Base-by-base conservation (phyloP, 2,329 filamentous ascomycete genomes). In the Ramularia endophylla region DNA sequence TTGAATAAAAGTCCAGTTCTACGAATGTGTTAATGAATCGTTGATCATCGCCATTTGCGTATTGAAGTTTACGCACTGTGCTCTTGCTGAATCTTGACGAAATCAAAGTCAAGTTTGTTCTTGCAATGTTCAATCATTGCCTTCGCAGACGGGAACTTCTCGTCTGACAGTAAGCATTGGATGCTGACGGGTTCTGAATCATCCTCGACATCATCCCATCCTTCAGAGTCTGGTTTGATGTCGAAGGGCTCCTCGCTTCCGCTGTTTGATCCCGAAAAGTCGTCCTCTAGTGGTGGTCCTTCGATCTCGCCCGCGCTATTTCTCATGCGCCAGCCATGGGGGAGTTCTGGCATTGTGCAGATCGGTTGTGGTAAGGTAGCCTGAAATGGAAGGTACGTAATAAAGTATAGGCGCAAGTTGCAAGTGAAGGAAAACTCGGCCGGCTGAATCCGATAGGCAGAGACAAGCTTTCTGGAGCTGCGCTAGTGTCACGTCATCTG, bases 1-100 rank as follows among this genome's bases (percentile, higher is more conserved):
- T 62, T n/a, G 50, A 53, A 41, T 66, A 67, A 48, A 71, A 71
- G 41, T 71, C 68, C 44, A 70, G 58, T 27, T 53, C 68, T 69
- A 19, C 27, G 35, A 8, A 28, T 12, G 20, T 12, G 11, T 25
- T 36, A 36, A 8, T 46, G 29, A 17, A 18, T 32, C 19, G 18
- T 36, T 20, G n/a, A 35, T 35, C 4, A 36, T 18, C 17, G 4
- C n/a, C 31, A 11, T n/a, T 15, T 17, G 20, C 15, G 3, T 19
- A 12, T 25, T 36, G 9, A 1, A 25, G 29, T 37, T 13, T 31
- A 57, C 61, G 31, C 52, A 70, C 67, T 58, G 36, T 67, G 53
- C 16, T 56, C 39, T 47, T 55, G 61, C 41, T 56, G 52, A 18
- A 63, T 45, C 17, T 47, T 50, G 9, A 61, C 48, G 45, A 70